phyloP scores from a whole-genome alignment of 805 yeast genomes.

The Schwanniomyces pseudopolymorphus region DNA sequence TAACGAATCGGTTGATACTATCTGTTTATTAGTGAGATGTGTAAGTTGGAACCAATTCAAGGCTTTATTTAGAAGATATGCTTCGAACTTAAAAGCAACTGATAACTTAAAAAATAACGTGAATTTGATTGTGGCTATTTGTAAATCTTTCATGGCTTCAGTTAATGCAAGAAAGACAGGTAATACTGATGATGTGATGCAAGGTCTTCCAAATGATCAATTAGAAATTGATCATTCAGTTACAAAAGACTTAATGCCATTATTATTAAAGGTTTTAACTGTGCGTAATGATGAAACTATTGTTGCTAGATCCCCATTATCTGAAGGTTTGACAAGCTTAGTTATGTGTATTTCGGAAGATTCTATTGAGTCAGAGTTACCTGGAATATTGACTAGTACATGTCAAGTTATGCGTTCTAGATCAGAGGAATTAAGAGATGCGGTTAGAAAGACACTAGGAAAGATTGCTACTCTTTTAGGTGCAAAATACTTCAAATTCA shows the following conservation, averaged over 20 bases:
- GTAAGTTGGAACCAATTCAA: slow-evolving; percentile 79
- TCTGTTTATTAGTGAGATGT: slow-evolving; percentile 56
- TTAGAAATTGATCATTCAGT: slow-evolving; percentile 39
- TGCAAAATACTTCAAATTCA: slow-evolving; percentile 66
- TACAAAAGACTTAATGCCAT: slow-evolving; percentile 57
- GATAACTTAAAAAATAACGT: slow-evolving; percentile 58
- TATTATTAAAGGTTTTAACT: slow-evolving; percentile 57
- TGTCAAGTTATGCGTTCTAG: slow-evolving; percentile 86
- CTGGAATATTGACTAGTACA: slow-evolving; percentile 80
- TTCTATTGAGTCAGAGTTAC: slow-evolving; percentile 57
- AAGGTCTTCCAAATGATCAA: slow-evolving; percentile 25
- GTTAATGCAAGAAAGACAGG: slow-evolving; percentile 17
- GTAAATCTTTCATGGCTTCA: slow-evolving; percentile 48
- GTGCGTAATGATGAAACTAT: slow-evolving; percentile 78
- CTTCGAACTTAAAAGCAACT: slow-evolving; percentile 40
- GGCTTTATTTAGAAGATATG: slow-evolving; percentile 71
- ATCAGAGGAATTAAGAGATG: slow-evolving; percentile 85
- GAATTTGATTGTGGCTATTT: slow-evolving; percentile 54
- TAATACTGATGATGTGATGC: slow-evolving; percentile 16
- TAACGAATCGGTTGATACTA: slow-evolving; percentile 62
- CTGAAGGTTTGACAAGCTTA: slow-evolving; percentile 75
- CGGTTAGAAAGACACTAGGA: slow-evolving; percentile 73
- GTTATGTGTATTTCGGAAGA: slow-evolving; percentile 61
- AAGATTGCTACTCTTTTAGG: slow-evolving; percentile 68
- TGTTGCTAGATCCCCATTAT: slow-evolving; percentile 70